Base-by-base conservation (phyloP, 352 stramenopile species). In the Pythium folliculosum region DNA sequence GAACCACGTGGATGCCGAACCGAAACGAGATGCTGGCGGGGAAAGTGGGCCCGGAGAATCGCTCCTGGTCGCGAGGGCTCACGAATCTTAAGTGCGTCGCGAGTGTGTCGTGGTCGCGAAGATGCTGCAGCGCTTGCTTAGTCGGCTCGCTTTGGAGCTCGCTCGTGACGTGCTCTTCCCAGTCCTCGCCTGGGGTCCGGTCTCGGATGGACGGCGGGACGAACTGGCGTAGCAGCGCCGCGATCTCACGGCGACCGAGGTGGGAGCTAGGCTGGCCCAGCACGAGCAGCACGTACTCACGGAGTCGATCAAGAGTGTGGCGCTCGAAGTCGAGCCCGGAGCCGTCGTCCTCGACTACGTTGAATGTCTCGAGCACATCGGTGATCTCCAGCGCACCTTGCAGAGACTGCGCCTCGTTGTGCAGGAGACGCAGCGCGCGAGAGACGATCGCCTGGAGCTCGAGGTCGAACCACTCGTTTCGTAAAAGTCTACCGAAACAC, bases 1-100 rank as follows among this genome's bases (percentile, higher is more conserved):
- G n/a, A 0, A 65, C 47, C 12, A 83, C 60, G 38, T 74, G 68
- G 21, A 72, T 14, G 8, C 67, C 71, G 22, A 81, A 73, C 5
- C 40, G 30, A 25, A 80, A 32, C 0, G 8, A 23, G 17, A 73
- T 62, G 5, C 22, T 35, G 0, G 47, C 3, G 1, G 67, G 67
- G 17, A 65, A 27, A n/a, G 17, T 67, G 49, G 8, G 60, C 9
- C 40, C 45, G 7, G 40, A 7, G 32, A 69, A 60, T 0, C 23
- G 58, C 19, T 75, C 70, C 13, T 70, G 67, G 43, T 77, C 38
- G 10, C 16, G 22, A 16, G 71, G 76, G 12, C 38, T 37, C 5
- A 68, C 37, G 14, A 21, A 38, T 21, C 52, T 63, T 10, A 80
- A 47, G 40, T 69, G 62, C 21, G 17, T 69, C 17, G 49, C 55